Percentiles rank a stretch among this genome's conserved stretches.
Conservation (phyloP, 768 basidiomycete genomes). For the Amyloporia xantha region DNA sequence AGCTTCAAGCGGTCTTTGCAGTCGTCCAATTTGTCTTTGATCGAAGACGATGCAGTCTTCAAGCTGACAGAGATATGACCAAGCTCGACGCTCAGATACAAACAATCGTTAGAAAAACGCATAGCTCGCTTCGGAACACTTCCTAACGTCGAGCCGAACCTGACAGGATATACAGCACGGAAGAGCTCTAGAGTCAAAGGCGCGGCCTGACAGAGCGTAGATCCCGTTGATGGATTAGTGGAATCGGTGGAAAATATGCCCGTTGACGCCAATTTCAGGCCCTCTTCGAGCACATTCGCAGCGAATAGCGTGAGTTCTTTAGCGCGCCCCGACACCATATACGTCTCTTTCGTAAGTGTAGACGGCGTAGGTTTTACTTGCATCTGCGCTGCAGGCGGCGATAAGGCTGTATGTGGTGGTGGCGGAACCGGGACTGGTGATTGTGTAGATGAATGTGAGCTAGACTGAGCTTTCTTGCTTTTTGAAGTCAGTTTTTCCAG, state of each 20-base stretch:
- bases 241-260: slow-evolving; percentile 38
- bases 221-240: slow-evolving; percentile 16
- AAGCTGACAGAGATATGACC: slow-evolving; percentile 27
- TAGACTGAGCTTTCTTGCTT: slow-evolving; percentile 32
- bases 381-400: neutral
- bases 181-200: slow-evolving; percentile 70
- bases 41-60: slow-evolving; percentile 5
- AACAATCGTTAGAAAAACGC: slow-evolving; percentile 78
- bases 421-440: slow-evolving; percentile 17
- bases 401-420: slow-evolving; percentile 16
- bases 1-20: slow-evolving; percentile 43
- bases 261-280: slow-evolving; percentile 53
- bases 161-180: slow-evolving; percentile 71
- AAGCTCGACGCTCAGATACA: slow-evolving; percentile 55
- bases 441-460: slow-evolving; percentile 8
- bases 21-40: slow-evolving; percentile 46
- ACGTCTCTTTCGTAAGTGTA: slow-evolving; percentile 39
- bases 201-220: slow-evolving; percentile 52
- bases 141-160: slow-evolving; percentile 39
- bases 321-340: slow-evolving; percentile 51
- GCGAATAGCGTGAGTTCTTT: slow-evolving; percentile 50
- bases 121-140: slow-evolving; percentile 50
- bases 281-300: slow-evolving; percentile 60
- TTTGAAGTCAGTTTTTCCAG: slow-evolving; percentile 54
- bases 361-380: neutral